phyloP scores from a whole-genome alignment of 2,329 filamentous ascomycete genomes.

The Aspergillus aculeatus region DNA sequence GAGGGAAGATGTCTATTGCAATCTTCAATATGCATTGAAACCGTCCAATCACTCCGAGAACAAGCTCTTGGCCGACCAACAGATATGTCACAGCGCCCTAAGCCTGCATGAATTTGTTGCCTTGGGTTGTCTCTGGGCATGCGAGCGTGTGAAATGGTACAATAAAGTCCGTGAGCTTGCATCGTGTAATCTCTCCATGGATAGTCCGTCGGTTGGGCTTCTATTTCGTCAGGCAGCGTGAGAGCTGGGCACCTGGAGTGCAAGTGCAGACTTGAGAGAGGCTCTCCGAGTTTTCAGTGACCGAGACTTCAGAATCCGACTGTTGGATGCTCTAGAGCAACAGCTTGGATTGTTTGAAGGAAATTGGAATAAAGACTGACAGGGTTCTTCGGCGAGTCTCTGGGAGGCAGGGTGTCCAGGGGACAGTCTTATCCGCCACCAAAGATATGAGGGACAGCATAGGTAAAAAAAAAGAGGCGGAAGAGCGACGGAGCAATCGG shows the following conservation, averaged over 20 bases:
- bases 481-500: too few species aligned
- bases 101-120: slow-evolving; percentile 54
- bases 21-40: slow-evolving; percentile 18
- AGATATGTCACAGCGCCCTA: slow-evolving; percentile 29
- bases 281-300: slow-evolving; percentile 20
- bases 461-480: too few species aligned
- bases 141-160: slow-evolving; percentile 48
- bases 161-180: slow-evolving; percentile 54
- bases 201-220: slow-evolving; percentile 46
- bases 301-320: slow-evolving; percentile 17
- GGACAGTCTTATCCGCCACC: too few species aligned
- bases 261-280: slow-evolving; percentile 14
- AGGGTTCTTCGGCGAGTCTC: too few species aligned
- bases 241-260: slow-evolving; percentile 42
- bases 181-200: slow-evolving; percentile 50
- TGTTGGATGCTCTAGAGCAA: slow-evolving; percentile 35
- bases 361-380: slow-evolving; percentile 48
- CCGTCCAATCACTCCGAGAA: slow-evolving; percentile 42
- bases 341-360: slow-evolving; percentile 38
- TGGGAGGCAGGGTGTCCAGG: too few species aligned
- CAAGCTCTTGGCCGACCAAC: slow-evolving; percentile 49
- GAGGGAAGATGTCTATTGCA: slow-evolving; percentile 13
- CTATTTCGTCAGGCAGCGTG: slow-evolving; percentile 51
- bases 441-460: too few species aligned
- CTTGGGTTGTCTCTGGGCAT: slow-evolving; percentile 42